Percentiles rank a stretch among this genome's conserved stretches.
Evolutionary conservation across 2,329 filamentous ascomycete species (phyloP).

Genomic region (Botryotinia globosa): DNA sequence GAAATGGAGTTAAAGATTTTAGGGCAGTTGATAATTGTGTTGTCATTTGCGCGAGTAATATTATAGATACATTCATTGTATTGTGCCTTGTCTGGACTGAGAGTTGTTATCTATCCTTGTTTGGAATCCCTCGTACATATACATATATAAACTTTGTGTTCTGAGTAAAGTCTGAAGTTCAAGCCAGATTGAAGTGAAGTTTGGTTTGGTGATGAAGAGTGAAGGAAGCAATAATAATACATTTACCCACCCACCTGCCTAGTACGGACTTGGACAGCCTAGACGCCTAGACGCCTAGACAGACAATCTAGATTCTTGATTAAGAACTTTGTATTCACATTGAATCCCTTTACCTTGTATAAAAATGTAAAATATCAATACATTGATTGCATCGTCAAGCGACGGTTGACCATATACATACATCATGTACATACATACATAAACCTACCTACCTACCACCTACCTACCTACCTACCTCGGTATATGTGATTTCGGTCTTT

Average conservation of each 20-base stretch:
- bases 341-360: neutral
- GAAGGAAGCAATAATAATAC: neutral
- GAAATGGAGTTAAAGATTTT: neutral
- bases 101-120: neutral
- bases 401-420: too few relatives aligned
- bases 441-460: neutral
- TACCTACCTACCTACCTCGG: neutral
- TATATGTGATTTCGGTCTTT: neutral
- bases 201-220: neutral
- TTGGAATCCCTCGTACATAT: too few relatives aligned
- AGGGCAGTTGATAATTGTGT: too few relatives aligned
- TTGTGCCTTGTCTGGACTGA: neutral
- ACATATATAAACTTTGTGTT: neutral
- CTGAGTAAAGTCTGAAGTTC: neutral
- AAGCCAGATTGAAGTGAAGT: neutral
- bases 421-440: neutral
- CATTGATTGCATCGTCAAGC: neutral
- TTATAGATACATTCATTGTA: neutral
- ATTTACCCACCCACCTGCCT: neutral
- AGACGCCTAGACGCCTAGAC: too few relatives aligned
- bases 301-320: neutral
- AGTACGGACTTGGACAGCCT: neutral
- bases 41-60: neutral
- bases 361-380: neutral
- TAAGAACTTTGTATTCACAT: neutral